phyloP scores from a whole-genome alignment of 2,329 filamentous ascomycete species.

The Ophiocordyceps unilateralis region DNA sequence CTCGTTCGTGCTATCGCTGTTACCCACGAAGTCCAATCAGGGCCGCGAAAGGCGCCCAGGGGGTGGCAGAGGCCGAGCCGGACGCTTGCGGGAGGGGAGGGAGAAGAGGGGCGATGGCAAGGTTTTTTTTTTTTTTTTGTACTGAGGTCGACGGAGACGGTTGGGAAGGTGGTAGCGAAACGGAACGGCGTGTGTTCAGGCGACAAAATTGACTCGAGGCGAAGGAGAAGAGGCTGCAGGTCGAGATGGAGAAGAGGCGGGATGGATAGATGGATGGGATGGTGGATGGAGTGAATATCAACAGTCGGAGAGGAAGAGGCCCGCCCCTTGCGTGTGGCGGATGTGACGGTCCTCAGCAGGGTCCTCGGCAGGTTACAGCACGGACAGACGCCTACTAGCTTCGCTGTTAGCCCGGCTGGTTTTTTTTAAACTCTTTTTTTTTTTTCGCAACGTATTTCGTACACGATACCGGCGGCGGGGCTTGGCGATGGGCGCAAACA shows the following conservation, averaged over 20 bases:
- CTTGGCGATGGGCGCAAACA: background rate
- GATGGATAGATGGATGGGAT: background rate
- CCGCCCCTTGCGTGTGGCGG: background rate
- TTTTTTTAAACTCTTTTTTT: too few relatives aligned
- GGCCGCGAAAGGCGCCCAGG: background rate
- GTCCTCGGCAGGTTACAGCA: background rate
- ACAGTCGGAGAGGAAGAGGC: background rate
- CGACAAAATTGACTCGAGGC: background rate
- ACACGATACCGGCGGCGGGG: background rate
- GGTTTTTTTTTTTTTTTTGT: background rate
- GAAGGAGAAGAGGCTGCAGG: background rate
- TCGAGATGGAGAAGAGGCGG: background rate
- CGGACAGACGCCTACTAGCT: background rate
- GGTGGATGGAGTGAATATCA: too few relatives aligned
- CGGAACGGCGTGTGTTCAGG: too few relatives aligned
- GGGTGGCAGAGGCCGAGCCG: background rate
- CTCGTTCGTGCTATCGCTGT: background rate
- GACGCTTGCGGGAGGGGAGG: background rate
- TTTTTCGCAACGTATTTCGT: background rate
- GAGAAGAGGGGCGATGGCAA: background rate
- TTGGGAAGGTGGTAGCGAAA: too few relatives aligned
- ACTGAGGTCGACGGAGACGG: too few relatives aligned
- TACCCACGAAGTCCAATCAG: background rate
- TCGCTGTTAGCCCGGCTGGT: too few relatives aligned
- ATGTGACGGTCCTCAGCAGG: background rate